These are phyloP conservation scores for Persicaria maculosa DNA, from an alignment of 148 eudicot genomes.

Conservation along the genomic window DNA sequence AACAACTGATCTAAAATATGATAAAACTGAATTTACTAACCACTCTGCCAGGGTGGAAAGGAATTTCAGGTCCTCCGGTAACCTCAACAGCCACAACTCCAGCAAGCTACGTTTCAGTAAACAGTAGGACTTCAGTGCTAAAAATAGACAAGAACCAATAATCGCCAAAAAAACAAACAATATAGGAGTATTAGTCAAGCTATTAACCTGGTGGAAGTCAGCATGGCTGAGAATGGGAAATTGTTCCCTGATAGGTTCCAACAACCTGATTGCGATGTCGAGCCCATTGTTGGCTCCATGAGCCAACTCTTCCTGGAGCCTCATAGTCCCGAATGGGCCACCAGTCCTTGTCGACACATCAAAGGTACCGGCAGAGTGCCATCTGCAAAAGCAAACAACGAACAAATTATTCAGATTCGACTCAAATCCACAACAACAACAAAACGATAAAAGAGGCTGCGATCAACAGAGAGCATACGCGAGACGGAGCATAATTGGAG, in stretches of 20 bases:
- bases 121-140: background rate
- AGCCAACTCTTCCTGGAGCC: slow-evolving; percentile 39
- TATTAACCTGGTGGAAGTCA: slow-evolving; percentile 23
- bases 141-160: background rate
- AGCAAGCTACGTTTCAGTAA: slow-evolving; percentile 38
- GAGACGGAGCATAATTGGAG: slow-evolving; percentile 47
- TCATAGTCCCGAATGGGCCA: slow-evolving; percentile 75
- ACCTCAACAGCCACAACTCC: slow-evolving; percentile 95
- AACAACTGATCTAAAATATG: no score
- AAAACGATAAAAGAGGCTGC: no score
- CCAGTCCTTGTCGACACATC: slow-evolving; percentile 60
- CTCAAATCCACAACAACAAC: background rate
- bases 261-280: slow-evolving; percentile 52
- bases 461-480: slow-evolving; percentile 17
- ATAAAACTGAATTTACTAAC: slow-evolving; percentile 25
- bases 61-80: slow-evolving; percentile 94
- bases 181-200: background rate
- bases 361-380: slow-evolving; percentile 83
- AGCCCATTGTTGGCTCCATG: slow-evolving; percentile 70
- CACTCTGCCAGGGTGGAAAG: slow-evolving; percentile 95
- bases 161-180: background rate
- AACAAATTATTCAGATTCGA: background rate
- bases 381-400: slow-evolving; percentile 24
- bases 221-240: slow-evolving; percentile 46
- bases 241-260: slow-evolving; percentile 63